Percentiles rank a stretch among this genome's conserved stretches.
phyloP scores from a whole-genome alignment of 2,329 filamentous ascomycete genomes.

The Microcera coccophila region DNA sequence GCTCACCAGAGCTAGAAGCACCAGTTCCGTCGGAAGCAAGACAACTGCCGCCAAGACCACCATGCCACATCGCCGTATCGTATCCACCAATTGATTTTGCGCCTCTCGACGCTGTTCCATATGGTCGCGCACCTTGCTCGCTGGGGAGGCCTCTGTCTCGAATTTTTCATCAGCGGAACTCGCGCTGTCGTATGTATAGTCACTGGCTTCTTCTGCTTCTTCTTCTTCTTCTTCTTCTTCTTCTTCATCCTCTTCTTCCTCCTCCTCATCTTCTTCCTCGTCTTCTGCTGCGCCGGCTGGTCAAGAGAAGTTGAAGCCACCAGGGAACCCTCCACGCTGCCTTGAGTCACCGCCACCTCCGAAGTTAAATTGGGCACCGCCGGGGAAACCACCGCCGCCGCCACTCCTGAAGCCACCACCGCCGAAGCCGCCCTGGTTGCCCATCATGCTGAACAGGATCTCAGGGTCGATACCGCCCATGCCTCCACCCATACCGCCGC shows the following conservation, averaged over 20 bases:
- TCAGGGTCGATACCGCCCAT: conserved; percentile 71
- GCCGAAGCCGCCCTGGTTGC: conserved; percentile 56
- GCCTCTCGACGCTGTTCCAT: conserved; percentile 31
- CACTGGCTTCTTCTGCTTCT: conserved; percentile 14
- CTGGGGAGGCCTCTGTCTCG: conserved; percentile 11
- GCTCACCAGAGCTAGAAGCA: conserved; percentile 34
- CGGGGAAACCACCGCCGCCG: conserved; percentile 49
- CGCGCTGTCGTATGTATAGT: conserved; percentile 19
- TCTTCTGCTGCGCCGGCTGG: conserved; percentile 45
- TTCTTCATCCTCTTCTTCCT: conserved; percentile 21
- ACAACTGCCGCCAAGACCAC: conserved; percentile 42
- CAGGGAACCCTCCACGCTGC: conserved; percentile 34
- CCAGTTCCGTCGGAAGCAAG: conserved; percentile 44
- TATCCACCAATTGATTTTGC: conserved; percentile 38
- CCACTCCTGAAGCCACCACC: conserved; percentile 51
- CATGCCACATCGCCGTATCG: conserved; percentile 41
- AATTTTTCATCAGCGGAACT: conserved; percentile 18
- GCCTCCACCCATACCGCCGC: conserved; percentile 62
- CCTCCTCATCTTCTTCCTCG: conserved; percentile 28
- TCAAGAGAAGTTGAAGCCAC: conserved; percentile 46
- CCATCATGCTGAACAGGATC: conserved; percentile 82
- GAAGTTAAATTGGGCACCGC: conserved; percentile 58
- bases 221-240: conserved; percentile 22
- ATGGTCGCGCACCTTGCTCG: conserved; percentile 28
- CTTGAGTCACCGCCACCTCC: conserved; percentile 36